A percentile compares a stretch with the other conserved stretches of the same genome.
phyloP scores from a whole-genome alignment of 2,329 filamentous ascomycete genomes.

The Herpomyces periplanetae region DNA sequence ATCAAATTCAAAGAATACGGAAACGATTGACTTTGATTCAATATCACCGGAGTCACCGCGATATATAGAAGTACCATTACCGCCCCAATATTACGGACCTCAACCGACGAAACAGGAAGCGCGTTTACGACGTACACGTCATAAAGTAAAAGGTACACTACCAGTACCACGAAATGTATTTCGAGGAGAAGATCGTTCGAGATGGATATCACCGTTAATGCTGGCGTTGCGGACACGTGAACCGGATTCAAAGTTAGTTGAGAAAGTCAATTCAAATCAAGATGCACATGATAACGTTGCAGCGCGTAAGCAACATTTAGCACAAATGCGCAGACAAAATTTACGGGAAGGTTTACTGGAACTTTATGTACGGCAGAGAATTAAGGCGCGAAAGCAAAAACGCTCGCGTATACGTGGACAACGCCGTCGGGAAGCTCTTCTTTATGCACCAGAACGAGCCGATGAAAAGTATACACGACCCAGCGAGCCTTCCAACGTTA shows the following conservation, averaged over 20 bases:
- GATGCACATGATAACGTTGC: slow-evolving; percentile 19
- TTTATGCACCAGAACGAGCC: slow-evolving; percentile 23
- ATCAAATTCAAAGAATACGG: too few relatives aligned
- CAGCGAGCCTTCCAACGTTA: slow-evolving; percentile 12
- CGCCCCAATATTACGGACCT: slow-evolving; percentile 35
- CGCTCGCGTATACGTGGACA: slow-evolving; percentile 11
- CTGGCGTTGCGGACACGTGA: neutral
- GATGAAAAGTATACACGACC: slow-evolving; percentile 38
- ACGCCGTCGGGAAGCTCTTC: slow-evolving; percentile 11
- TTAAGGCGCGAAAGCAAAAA: slow-evolving; percentile 13
- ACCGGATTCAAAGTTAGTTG: neutral
- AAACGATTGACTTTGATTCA: too few relatives aligned
- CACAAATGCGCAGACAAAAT: slow-evolving; percentile 25
- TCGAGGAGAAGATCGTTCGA: slow-evolving; percentile 3
- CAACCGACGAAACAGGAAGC: slow-evolving; percentile 10
- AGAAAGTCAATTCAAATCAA: slow-evolving; percentile 8
- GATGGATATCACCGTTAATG: neutral
- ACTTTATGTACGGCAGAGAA: slow-evolving; percentile 13
- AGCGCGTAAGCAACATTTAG: slow-evolving; percentile 30
- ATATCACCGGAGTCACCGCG: slow-evolving; percentile 65
- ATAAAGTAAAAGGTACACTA: slow-evolving; percentile 31
- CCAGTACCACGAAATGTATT: slow-evolving; percentile 55
- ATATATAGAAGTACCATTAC: slow-evolving; percentile 42
- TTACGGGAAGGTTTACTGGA: slow-evolving; percentile 26
- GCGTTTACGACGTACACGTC: too few relatives aligned